These are phyloP conservation scores for Coleophoma cylindrospora DNA, from an alignment of 2,329 filamentous ascomycete species.

Conservation along the genomic window DNA sequence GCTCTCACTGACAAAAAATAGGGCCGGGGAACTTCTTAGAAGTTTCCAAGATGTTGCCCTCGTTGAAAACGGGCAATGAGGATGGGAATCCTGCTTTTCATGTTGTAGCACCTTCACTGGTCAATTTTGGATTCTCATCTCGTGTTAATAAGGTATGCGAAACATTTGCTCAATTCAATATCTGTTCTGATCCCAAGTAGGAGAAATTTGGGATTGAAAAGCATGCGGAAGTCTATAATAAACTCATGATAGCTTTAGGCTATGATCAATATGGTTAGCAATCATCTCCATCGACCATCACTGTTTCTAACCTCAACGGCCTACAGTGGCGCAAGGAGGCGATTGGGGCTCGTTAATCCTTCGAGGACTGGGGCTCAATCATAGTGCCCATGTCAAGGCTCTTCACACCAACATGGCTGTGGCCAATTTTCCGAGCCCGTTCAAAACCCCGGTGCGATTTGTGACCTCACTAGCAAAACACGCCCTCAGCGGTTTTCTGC, in stretches of 20 bases:
- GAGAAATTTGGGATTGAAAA: constrained; percentile 54
- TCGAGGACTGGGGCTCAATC: neutral
- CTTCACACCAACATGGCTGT: constrained; percentile 1
- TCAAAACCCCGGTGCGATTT: neutral
- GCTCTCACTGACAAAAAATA: neutral
- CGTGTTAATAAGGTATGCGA: constrained; percentile 17
- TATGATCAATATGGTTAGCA: constrained; percentile 47
- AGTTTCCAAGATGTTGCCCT: constrained; percentile 55
- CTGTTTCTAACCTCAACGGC: constrained; percentile 2
- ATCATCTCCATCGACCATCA: neutral
- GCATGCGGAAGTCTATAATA: constrained; percentile 60
- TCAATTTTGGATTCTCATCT: constrained; percentile 44
- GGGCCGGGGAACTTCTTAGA: constrained; percentile 64
- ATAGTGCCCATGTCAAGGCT: neutral
- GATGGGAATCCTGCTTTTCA: constrained; percentile 2
- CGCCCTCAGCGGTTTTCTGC: neutral
- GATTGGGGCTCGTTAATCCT: constrained; percentile 59
- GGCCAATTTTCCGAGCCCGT: neutral
- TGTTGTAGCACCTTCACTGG: constrained; percentile 50
- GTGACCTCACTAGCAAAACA: neutral
- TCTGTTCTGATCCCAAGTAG: constrained; percentile 25
- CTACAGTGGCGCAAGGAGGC: constrained; percentile 52
- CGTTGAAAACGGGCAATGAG: constrained; percentile 8
- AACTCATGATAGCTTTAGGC: constrained; percentile 64
- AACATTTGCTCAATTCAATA: constrained; percentile 15